These are phyloP conservation scores for Quercus aquifolioides DNA, from an alignment of 306 rosid species.

Conservation along the genomic window DNA sequence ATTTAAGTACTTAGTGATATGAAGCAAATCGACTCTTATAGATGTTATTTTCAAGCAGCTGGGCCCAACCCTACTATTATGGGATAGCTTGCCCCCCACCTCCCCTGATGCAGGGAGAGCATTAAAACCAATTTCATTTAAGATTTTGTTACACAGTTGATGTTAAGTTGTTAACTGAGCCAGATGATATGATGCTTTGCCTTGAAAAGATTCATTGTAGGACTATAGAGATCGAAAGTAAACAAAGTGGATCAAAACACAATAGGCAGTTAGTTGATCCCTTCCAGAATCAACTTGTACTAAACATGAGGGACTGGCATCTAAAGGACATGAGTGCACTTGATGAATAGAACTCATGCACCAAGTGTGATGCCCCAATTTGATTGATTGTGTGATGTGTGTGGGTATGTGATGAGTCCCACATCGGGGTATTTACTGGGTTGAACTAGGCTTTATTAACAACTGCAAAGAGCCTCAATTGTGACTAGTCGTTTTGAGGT, in stretches of 20 bases:
- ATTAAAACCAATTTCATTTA: too few species aligned
- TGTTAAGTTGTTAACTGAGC: background rate
- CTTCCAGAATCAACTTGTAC: background rate
- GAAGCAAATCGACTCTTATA: background rate
- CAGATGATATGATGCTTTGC: background rate
- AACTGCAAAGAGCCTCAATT: too few species aligned
- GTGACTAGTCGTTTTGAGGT: too few species aligned
- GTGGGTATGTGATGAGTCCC: too few species aligned
- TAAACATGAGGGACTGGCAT: background rate
- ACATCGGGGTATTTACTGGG: too few species aligned
- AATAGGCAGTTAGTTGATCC: background rate
- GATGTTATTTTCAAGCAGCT: background rate
- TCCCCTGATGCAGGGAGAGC: background rate
- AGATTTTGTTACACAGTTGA: too few species aligned
- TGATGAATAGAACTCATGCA: background rate
- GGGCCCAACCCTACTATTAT: background rate
- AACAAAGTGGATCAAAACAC: background rate
- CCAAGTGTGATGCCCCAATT: background rate
- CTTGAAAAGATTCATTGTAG: background rate
- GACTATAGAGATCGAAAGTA: background rate
- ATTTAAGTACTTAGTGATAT: background rate
- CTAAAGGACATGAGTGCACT: background rate
- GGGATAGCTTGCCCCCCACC: background rate
- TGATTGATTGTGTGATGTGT: too few species aligned
- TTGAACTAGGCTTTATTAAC: too few species aligned